phyloP scores from a whole-genome alignment of 768 basidiomycete genomes.

The Auriculariales sp. region DNA sequence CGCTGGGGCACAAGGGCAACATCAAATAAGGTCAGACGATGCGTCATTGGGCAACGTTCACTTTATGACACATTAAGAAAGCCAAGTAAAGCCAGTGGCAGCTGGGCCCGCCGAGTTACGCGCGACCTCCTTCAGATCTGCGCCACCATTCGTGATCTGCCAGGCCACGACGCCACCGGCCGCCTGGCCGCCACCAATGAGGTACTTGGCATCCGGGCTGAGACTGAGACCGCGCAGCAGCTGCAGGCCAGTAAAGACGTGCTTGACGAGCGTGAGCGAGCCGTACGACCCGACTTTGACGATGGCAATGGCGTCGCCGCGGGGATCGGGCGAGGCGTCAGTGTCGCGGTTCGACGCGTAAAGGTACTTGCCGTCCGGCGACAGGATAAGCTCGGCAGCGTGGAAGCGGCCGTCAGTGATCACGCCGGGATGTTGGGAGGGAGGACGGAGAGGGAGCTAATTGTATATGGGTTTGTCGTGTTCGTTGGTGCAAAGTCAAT shows the following conservation, averaged over 20 bases:
- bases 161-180: constrained; percentile 40
- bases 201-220: constrained; percentile 31
- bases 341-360: constrained; percentile 58
- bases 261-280: constrained; percentile 27
- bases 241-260: constrained; percentile 48
- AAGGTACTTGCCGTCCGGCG: constrained; percentile 33
- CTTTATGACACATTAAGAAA: too few species aligned
- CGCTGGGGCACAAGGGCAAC: neutral
- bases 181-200: constrained; percentile 43
- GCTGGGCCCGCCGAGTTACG: constrained; percentile 23
- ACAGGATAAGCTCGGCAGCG: constrained; percentile 48
- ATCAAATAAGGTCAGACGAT: constrained; percentile 8
- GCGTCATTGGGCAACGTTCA: too few species aligned
- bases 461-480: constrained; percentile 35
- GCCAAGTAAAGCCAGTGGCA: neutral
- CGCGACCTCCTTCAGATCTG: constrained; percentile 35
- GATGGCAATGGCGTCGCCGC: constrained; percentile 52
- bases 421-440: constrained; percentile 1
- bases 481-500: constrained; percentile 27
- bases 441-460: constrained; percentile 27
- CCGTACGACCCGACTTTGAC: constrained; percentile 21
- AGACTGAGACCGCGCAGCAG: constrained; percentile 56
- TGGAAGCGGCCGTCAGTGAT: constrained; percentile 25
- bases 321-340: constrained; percentile 28
- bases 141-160: constrained; percentile 39